A percentile compares a stretch with the other conserved stretches of the same genome.
Conservation (phyloP, 2,329 filamentous ascomycete species). For the Dactylellina drechsleri region DNA sequence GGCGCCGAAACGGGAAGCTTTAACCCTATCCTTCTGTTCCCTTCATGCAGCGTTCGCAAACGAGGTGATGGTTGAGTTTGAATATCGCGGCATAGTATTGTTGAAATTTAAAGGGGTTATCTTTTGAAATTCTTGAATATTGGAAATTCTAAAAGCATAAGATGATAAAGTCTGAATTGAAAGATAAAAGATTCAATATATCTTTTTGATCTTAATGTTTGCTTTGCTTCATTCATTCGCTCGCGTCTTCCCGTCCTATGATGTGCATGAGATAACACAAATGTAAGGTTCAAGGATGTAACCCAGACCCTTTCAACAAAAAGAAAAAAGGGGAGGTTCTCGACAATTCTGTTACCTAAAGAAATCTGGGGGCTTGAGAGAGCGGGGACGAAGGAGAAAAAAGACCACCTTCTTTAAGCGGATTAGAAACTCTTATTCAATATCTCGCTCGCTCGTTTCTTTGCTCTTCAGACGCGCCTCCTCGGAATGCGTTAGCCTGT, state of each 20-base stretch:
- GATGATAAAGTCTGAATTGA: too few species aligned
- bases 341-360: constrained; percentile 46
- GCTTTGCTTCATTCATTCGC: constrained; percentile 33
- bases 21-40: neutral
- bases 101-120: too few species aligned
- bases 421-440: constrained; percentile 13
- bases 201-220: neutral
- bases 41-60: neutral
- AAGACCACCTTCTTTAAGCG: constrained; percentile 42
- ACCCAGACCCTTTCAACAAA: neutral
- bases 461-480: neutral
- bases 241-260: constrained; percentile 54
- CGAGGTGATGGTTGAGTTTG: too few species aligned
- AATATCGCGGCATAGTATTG: too few species aligned
- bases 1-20: constrained; percentile 13
- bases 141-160: too few species aligned
- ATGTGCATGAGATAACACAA: constrained; percentile 51
- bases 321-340: constrained; percentile 11
- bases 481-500: neutral
- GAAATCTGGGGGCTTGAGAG: constrained; percentile 5
- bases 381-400: constrained; percentile 5
- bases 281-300: constrained; percentile 52
- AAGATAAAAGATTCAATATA: too few species aligned
- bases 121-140: too few species aligned
- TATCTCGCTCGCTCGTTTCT: neutral